Percentiles rank a stretch among this genome's conserved stretches.
These are phyloP conservation scores for Amanita fuliginea DNA, from an alignment of 768 basidiomycete genomes.

Conservation along the genomic window DNA sequence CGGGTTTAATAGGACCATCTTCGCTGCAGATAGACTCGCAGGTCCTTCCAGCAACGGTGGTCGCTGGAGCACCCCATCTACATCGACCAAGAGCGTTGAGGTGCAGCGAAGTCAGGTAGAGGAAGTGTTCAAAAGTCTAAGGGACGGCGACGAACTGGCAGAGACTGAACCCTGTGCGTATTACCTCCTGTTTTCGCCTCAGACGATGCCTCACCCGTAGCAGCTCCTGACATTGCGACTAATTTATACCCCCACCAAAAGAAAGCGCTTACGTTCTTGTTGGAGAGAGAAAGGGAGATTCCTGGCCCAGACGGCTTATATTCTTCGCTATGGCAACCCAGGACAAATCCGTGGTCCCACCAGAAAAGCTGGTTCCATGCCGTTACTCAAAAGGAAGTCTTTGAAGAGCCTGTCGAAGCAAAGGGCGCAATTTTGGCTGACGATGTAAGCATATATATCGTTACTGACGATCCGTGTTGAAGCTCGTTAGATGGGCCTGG, in stretches of 20 bases:
- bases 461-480: constrained; percentile 7
- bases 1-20: constrained; percentile 36
- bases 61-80: constrained; percentile 47
- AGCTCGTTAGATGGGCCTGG: constrained; percentile 80
- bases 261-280: constrained; percentile 90
- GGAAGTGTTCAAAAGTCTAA: constrained; percentile 82
- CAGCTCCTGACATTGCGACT: constrained; percentile 69
- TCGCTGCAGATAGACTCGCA: constrained; percentile 31
- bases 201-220: constrained; percentile 8
- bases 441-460: constrained; percentile 53
- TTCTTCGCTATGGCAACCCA: constrained; percentile 63
- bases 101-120: constrained; percentile 91
- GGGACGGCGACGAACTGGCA: constrained; percentile 74
- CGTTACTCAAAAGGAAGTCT: constrained; percentile 73
- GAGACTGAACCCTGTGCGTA: constrained; percentile 78
- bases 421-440: constrained; percentile 93
- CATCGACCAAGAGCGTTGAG: constrained; percentile 72
- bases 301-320: constrained; percentile 44
- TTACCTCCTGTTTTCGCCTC: constrained; percentile 9
- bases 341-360: constrained; percentile 36
- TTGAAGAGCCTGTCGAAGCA: constrained; percentile 53
- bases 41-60: constrained; percentile 21
- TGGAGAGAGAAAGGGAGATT: constrained; percentile 75
- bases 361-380: constrained; percentile 61
- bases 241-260: constrained; percentile 95